Evolutionary conservation across 345 rosid species (phyloP).

Genomic region (Salix purpurea): DNA sequence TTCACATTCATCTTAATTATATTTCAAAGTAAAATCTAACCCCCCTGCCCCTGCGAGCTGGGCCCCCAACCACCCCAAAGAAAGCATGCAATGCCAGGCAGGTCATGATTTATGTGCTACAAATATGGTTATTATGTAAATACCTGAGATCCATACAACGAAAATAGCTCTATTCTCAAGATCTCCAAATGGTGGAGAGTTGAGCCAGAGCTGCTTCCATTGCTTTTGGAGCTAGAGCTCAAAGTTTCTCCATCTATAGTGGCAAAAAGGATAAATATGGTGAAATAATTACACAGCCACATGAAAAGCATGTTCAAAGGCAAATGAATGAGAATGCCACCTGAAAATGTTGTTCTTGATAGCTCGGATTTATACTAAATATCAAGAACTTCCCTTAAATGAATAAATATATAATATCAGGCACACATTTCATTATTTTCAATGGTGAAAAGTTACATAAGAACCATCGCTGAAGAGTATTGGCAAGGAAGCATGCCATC

Average conservation of each 20-base stretch:
- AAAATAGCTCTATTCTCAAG: slow-evolving; percentile 72
- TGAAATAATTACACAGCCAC: background rate
- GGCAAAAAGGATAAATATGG: slow-evolving; percentile 4
- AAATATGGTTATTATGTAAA: slow-evolving; percentile 21
- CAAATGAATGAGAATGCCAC: background rate
- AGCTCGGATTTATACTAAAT: background rate
- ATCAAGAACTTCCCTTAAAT: background rate
- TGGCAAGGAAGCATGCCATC: background rate
- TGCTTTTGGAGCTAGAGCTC: slow-evolving; percentile 38
- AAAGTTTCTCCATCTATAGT: slow-evolving; percentile 53
- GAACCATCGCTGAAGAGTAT: background rate
- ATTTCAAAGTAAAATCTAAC: background rate
- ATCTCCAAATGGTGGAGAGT: slow-evolving; percentile 71
- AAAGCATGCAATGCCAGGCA: background rate
- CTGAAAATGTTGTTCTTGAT: background rate
- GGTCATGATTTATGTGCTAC: background rate
- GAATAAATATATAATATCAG: background rate
- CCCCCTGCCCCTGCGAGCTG: background rate
- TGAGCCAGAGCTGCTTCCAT: slow-evolving; percentile 42
- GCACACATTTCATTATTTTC: background rate
- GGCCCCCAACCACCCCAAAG: background rate
- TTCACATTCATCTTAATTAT: background rate
- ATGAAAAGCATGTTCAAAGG: background rate
- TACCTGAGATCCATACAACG: slow-evolving; percentile 80
- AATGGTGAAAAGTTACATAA: background rate